Percentiles rank a stretch among this genome's conserved stretches.
Evolutionary conservation across 495 filamentous ascomycete species (phyloP).

Genomic region (Aspergillus panamensis): DNA sequence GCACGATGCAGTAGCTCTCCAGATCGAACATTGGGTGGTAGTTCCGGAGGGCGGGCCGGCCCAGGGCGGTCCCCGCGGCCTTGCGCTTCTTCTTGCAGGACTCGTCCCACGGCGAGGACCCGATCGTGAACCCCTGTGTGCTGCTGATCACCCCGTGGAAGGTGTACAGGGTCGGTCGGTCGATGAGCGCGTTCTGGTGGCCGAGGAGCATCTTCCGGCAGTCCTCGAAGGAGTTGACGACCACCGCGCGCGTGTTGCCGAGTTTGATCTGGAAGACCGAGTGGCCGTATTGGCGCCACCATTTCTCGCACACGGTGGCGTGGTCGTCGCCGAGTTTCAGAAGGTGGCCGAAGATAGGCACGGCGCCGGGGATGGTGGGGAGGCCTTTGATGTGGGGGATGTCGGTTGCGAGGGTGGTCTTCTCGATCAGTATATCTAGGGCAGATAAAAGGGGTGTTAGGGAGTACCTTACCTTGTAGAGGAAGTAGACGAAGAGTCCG

Average conservation of each 20-base stretch:
- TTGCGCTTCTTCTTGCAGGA: slow-evolving; percentile 51
- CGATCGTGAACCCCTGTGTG: slow-evolving; percentile 46
- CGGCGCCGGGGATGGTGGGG: slow-evolving; percentile 49
- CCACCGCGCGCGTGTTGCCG: slow-evolving; percentile 50
- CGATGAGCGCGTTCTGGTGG: slow-evolving; percentile 46
- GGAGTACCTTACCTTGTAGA: slow-evolving; percentile 1
- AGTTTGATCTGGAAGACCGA: slow-evolving; percentile 54
- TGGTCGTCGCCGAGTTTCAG: slow-evolving; percentile 55
- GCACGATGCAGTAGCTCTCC: slow-evolving; percentile 47
- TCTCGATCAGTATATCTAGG: background rate
- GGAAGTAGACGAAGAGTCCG: background rate
- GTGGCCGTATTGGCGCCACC: slow-evolving; percentile 50
- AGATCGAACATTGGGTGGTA: slow-evolving; percentile 53
- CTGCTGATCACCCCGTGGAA: slow-evolving; percentile 48
- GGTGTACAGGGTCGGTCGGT: slow-evolving; percentile 46
- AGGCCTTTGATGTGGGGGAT: slow-evolving; percentile 47
- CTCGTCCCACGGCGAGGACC: slow-evolving; percentile 49
- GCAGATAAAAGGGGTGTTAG: background rate
- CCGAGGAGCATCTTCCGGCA: slow-evolving; percentile 45
- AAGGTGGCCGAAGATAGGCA: slow-evolving; percentile 52
- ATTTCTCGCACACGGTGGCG: slow-evolving; percentile 49
- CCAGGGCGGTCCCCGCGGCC: slow-evolving; percentile 45
- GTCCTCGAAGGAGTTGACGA: slow-evolving; percentile 48
- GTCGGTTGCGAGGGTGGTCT: slow-evolving; percentile 35
- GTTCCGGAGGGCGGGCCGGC: slow-evolving; percentile 42